Evolutionary conservation across 768 basidiomycete species (phyloP).

Genomic region (Gautieria morchelliformis): DNA sequence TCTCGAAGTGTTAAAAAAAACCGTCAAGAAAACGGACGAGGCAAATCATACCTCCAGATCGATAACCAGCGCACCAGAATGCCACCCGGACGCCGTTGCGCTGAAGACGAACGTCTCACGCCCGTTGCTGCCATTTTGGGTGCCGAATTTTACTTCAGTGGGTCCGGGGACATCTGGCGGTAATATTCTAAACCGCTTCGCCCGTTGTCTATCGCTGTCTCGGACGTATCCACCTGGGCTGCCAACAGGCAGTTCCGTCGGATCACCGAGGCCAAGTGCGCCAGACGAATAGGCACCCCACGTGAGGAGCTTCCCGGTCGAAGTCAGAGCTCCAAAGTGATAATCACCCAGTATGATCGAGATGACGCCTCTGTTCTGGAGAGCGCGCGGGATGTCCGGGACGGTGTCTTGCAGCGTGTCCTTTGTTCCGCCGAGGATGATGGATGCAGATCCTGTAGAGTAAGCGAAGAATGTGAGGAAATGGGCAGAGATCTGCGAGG

Average conservation of each 20-base stretch:
- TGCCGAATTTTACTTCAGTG: conserved; percentile 62
- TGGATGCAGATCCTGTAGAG: conserved; percentile 58
- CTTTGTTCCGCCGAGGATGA: conserved; percentile 58
- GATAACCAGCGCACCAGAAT: conserved; percentile 81
- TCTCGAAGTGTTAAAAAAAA: background rate
- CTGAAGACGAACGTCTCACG: conserved; percentile 66
- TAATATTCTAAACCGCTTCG: conserved; percentile 22
- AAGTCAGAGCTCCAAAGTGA: conserved; percentile 80
- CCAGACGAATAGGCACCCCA: conserved; percentile 75
- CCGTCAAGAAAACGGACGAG: background rate
- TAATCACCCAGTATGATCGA: conserved; percentile 90
- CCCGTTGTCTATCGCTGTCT: conserved; percentile 24
- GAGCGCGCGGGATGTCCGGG: conserved; percentile 57
- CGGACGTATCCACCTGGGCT: conserved; percentile 49
- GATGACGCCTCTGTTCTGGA: conserved; percentile 74
- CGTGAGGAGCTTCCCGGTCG: conserved; percentile 63
- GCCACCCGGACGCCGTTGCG: conserved; percentile 83
- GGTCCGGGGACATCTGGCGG: conserved; percentile 47
- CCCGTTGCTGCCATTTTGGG: conserved; percentile 32
- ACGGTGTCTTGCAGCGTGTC: conserved; percentile 29
- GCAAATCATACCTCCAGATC: conserved; percentile 54
- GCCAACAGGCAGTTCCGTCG: conserved; percentile 39
- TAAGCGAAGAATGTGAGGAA: conserved; percentile 77
- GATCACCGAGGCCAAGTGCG: conserved; percentile 81
- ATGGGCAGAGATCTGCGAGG: conserved; percentile 69